These are phyloP conservation scores for Trichoderma citrinoviride DNA, from an alignment of 2,329 filamentous ascomycete genomes.

Conservation along the genomic window DNA sequence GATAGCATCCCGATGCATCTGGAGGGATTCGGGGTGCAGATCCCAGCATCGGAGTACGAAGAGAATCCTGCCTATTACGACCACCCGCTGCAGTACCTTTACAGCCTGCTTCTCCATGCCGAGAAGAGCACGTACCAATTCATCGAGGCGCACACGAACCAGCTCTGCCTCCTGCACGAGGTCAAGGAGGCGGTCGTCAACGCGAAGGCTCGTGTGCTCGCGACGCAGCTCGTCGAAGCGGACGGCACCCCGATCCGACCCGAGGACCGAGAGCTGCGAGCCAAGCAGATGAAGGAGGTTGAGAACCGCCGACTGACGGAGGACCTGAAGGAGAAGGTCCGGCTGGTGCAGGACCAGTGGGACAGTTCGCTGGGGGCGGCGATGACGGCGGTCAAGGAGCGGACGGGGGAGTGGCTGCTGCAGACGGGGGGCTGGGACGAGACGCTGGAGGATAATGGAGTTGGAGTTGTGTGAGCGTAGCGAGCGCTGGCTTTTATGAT, in stretches of 20 bases:
- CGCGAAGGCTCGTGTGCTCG: constrained; percentile 64
- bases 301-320: constrained; percentile 73
- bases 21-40: constrained; percentile 65
- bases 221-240: constrained; percentile 56
- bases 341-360: constrained; percentile 90
- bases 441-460: constrained; percentile 58
- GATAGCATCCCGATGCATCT: constrained; percentile 70
- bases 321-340: constrained; percentile 90
- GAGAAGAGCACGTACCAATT: constrained; percentile 95
- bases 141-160: constrained; percentile 89
- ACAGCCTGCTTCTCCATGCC: constrained; percentile 77
- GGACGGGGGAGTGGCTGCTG: constrained; percentile 70
- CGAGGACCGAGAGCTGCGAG: constrained; percentile 40
- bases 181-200: constrained; percentile 76
- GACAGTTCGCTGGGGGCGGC: constrained; percentile 77
- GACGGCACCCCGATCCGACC: constrained; percentile 34
- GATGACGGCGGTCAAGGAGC: constrained; percentile 68
- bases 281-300: constrained; percentile 57
- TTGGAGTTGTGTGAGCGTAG: constrained; percentile 32
- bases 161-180: constrained; percentile 86
- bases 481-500: background rate
- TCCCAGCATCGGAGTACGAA: constrained; percentile 73
- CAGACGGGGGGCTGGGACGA: constrained; percentile 88
- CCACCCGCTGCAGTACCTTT: constrained; percentile 88
- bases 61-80: constrained; percentile 81